Conservation (phyloP, 2,329 filamentous ascomycete genomes). For the Fusarium luffae region DNA sequence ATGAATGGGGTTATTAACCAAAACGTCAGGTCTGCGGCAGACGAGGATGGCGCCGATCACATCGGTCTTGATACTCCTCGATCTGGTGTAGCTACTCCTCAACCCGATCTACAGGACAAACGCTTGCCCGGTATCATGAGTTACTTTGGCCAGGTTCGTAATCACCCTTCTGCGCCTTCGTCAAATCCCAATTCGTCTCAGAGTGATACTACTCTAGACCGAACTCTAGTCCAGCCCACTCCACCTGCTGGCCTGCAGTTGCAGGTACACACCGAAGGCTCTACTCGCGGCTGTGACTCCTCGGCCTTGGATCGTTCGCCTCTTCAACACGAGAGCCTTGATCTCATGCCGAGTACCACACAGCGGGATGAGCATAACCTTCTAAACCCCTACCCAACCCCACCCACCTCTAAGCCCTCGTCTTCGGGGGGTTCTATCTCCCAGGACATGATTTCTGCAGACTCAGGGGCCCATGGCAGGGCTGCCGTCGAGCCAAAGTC, state of each 20-base stretch:
- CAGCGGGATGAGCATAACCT: slow-evolving; percentile 40
- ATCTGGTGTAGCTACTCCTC: slow-evolving; percentile 91
- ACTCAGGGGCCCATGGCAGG: slow-evolving; percentile 40
- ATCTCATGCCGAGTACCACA: slow-evolving; percentile 39
- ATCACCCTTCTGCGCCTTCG: slow-evolving; percentile 69
- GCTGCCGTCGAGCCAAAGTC: slow-evolving; percentile 38
- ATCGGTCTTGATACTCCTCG: slow-evolving; percentile 88
- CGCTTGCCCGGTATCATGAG: slow-evolving; percentile 95
- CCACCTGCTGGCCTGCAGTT: slow-evolving; percentile 49
- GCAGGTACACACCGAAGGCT: slow-evolving; percentile 43
- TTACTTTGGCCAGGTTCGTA: slow-evolving; percentile 99
- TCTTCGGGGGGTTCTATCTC: slow-evolving; percentile 51
- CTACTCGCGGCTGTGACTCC: slow-evolving; percentile 37
- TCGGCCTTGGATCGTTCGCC: slow-evolving; percentile 37
- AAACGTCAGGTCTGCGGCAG: slow-evolving; percentile 65
- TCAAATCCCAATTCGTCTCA: slow-evolving; percentile 56
- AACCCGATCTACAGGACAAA: slow-evolving; percentile 94
- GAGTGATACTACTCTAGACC: slow-evolving; percentile 44
- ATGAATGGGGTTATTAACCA: slow-evolving; percentile 65
- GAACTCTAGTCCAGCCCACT: slow-evolving; percentile 44
- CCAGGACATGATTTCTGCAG: slow-evolving; percentile 44
- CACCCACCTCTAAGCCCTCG: slow-evolving; percentile 63
- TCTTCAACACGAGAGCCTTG: slow-evolving; percentile 43
- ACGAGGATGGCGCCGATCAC: slow-evolving; percentile 79
- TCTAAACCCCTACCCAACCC: slow-evolving; percentile 64